Conservation (phyloP, 345 rosid species). For the Excoecaria agallocha region DNA sequence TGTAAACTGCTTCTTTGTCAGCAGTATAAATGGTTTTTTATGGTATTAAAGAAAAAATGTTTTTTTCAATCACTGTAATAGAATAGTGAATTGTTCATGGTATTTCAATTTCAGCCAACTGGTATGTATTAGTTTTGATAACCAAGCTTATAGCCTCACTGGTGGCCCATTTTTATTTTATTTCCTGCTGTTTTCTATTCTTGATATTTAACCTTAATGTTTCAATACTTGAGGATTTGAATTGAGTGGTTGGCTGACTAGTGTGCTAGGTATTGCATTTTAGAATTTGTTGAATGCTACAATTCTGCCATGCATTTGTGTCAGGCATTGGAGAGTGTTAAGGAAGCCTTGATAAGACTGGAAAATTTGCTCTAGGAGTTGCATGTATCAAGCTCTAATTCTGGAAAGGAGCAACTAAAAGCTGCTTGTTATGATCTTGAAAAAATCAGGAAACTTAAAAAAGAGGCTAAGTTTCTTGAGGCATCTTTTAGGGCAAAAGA, state of each 20-base stretch:
- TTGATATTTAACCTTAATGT: conserved; percentile 8
- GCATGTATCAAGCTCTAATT: conserved; percentile 65
- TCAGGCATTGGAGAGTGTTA: conserved; percentile 92
- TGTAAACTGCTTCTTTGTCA: no score
- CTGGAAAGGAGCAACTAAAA: conserved; percentile 83
- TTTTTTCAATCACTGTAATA: no score
- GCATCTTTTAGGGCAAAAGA: conserved; percentile 96
- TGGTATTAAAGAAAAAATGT: no score
- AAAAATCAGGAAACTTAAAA: conserved; percentile 92
- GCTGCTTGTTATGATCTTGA: conserved; percentile 98
- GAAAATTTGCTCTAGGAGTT: conserved; percentile 79
- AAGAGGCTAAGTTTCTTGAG: conserved; percentile 96
- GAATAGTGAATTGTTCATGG: no score
- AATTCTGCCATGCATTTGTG: conserved; percentile 20
- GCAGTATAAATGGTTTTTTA: no score
- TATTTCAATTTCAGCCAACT: no score
- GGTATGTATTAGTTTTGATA: no score
- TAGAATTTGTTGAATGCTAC: conserved; percentile 15
- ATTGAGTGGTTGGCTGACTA: conserved; percentile 4
- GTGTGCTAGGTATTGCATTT: conserved; percentile 9
- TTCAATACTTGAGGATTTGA: background rate
- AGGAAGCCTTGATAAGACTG: conserved; percentile 74
- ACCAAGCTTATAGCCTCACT: background rate
- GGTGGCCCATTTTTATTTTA: background rate
- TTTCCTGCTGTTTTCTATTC: background rate